Conservation (phyloP, 1,139 yeast genomes). For the Pichia sp. region DNA sequence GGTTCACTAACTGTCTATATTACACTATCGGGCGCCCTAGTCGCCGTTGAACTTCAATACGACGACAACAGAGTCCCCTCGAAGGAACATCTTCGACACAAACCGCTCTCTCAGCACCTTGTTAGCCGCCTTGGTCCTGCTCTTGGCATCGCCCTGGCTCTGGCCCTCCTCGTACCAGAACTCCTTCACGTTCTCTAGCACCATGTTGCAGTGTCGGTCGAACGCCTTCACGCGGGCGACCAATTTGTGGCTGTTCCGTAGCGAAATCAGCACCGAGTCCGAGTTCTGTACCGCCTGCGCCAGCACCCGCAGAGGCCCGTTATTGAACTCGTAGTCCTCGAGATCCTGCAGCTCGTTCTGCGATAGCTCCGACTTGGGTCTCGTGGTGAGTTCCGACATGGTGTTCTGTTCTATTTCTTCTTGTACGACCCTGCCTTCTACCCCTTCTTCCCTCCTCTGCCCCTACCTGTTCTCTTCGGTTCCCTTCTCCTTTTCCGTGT, state of each 20-base stretch:
- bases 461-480: neutral
- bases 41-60: slow-evolving; percentile 46
- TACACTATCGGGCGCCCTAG: neutral
- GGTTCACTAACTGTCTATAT: neutral
- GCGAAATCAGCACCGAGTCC: slow-evolving; percentile 74
- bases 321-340: slow-evolving; percentile 84
- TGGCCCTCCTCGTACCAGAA: slow-evolving; percentile 31
- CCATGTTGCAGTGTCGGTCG: slow-evolving; percentile 93
- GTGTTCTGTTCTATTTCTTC: neutral
- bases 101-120: slow-evolving; percentile 77
- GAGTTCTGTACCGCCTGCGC: slow-evolving; percentile 67
- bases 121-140: slow-evolving; percentile 36
- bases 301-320: slow-evolving; percentile 87
- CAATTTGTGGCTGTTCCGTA: slow-evolving; percentile 88
- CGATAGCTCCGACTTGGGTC: slow-evolving; percentile 75
- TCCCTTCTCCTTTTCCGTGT: neutral
- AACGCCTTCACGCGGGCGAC: slow-evolving; percentile 89
- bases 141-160: slow-evolving; percentile 10
- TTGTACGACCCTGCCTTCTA: neutral
- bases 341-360: slow-evolving; percentile 73
- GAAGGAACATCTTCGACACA: slow-evolving; percentile 78
- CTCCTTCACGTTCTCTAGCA: slow-evolving; percentile 88
- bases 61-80: slow-evolving; percentile 94
- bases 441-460: neutral
- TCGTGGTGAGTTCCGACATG: slow-evolving; percentile 50